Base-by-base conservation (phyloP, 1,284 basidiomycete species). In the Microbotryum lychnidis-dioicae region DNA sequence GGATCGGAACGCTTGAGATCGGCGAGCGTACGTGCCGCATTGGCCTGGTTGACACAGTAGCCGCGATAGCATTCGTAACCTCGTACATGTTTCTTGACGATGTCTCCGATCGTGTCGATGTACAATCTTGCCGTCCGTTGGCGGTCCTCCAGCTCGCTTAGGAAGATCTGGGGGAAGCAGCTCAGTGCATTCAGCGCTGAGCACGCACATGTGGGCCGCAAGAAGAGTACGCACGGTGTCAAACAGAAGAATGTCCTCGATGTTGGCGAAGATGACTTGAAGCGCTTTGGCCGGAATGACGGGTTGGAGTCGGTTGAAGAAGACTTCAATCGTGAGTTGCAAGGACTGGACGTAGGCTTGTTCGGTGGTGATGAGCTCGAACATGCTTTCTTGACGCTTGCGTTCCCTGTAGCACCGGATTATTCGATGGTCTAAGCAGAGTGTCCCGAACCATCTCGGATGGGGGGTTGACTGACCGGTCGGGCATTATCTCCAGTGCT, bases 51-150 rank as follows among this genome's bases (percentile, higher is more conserved):
- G 63, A 91, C 83, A 70, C 93, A 97, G 73, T 97, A 97, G 52
- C 86, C 85, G 85, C 92, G 70, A n/a, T 67, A 69, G 18, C 54
- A 47, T 50, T 69, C 70, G 52, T 96, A 87, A 62, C 84, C 83
- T 0, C 81, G 78, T 75, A 94, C 84, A 72, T 91, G 84, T 49
- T 76, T 78, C 54, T 84, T 77, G 46, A 97, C 75, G 51, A 97
- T 81, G 73, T 97, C 93, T 1, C 91, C 91, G 44, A 97, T 87
- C 21, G 76, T 79, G 73, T 92, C 89, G 25, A 97, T 79, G 70
- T 96, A 97, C 50, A 97, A 76, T n/a, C 92, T 79, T 70, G 88
- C 90, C 21, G 87, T 84, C 70, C 87, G 89, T 74, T 97, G 93
- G 9, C 93, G 81, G 66, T 91, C 87, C 73, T 97, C 93, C 12